Percentiles rank a stretch among this genome's conserved stretches.
phyloP scores from a whole-genome alignment of 2,329 filamentous ascomycete species.

The Sporothrix schenckii region DNA sequence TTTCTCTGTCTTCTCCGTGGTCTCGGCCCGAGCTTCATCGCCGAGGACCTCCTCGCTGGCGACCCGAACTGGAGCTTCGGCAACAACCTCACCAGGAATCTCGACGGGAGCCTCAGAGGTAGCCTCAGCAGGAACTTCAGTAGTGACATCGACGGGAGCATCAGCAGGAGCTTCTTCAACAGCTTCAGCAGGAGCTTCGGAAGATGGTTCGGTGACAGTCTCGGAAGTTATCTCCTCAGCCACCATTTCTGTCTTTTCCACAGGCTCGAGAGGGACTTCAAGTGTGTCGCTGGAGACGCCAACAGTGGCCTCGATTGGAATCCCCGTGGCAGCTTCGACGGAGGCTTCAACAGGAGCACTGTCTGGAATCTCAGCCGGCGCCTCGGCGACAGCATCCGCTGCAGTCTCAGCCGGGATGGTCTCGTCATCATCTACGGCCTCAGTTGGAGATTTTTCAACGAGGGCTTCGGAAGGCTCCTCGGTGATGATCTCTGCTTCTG shows the following conservation, averaged over 20 bases:
- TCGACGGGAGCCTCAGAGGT: not conserved
- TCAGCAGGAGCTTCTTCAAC: not conserved
- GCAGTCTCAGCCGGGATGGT: not conserved
- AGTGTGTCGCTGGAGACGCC: not conserved
- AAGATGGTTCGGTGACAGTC: not conserved
- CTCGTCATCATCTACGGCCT: not conserved
- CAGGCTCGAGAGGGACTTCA: not conserved
- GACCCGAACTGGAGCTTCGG: not conserved
- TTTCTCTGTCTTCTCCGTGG: not conserved
- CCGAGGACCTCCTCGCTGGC: not conserved
- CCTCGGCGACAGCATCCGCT: not conserved
- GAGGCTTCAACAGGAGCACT: not conserved
- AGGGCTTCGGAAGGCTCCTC: not conserved
- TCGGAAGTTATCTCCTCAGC: not conserved
- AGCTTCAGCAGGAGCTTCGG: not conserved
- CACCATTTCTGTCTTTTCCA: not conserved
- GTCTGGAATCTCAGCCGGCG: not conserved
- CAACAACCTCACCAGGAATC: not conserved
- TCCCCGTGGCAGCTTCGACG: not conserved
- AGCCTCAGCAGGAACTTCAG: not conserved
- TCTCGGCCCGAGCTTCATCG: not conserved
- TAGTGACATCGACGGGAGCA: not conserved
- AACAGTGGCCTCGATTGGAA: not conserved
- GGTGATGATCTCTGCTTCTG: not conserved
- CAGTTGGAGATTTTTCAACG: not conserved